Evolutionary conservation across 169 alveolate genomes (phyloP), one percentile per base, ranked within the genome.

Genomic region (Plasmodium falciparum): DNA sequence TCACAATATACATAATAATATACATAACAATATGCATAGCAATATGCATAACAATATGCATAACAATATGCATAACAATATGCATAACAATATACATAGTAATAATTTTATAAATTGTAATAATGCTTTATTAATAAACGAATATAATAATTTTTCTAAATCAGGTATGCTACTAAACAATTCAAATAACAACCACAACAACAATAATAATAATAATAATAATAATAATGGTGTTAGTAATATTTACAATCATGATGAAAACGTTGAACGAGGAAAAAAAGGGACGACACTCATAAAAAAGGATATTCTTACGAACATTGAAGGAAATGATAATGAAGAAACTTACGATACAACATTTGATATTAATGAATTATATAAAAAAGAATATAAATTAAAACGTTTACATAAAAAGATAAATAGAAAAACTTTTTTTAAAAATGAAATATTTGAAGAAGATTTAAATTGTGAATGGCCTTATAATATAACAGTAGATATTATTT

Each of bases 401-500:
- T 4, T 70, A 15, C 67, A 49, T 50, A 47, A 24, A 50, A 76
- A 47, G 11, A 63, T 3, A 17, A 76, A 76, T 3, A 62, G 67
- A 24, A 61, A 43, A 4, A 56, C 75, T 0, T 24, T 76, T 2
- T 20, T 61, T 9, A 76, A 62, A 20, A 76, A 39, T 22, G 24
- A 76, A 22, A 20, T 76, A 1, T 20, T 20, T 3, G 89, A 76
- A 45, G 76, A 76, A 22, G 89, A 76, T 56, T 49, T 76, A 56
- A 76, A 47, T 63, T 62, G 50, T 62, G 59, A 29, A 22, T 76
- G 89, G 89, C 89, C 89, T 5, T 76, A 76, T n/a, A 76, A 47
- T 43, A 63, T 76, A 22, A 76, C 89, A 0, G 45, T 76, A 0
- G 89, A 76, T 24, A 76, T 76, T 1, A 76, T 76, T 0, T 76